Percentiles rank a stretch among this genome's conserved stretches.
phyloP scores from a whole-genome alignment of 2,329 filamentous ascomycete genomes.

The Rhynchosporium agropyri region DNA sequence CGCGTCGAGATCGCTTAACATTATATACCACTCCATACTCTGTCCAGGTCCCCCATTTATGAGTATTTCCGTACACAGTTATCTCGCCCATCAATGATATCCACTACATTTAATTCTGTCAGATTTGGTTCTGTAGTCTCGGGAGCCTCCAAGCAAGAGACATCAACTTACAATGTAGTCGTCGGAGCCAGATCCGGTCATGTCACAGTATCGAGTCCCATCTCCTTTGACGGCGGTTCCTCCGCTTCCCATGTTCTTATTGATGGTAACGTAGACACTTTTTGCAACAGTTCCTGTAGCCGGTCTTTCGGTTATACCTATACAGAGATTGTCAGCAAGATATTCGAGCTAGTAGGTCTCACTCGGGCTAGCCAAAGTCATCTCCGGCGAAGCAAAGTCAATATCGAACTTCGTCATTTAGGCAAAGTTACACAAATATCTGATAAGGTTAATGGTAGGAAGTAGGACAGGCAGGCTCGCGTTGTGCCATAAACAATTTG shows the following conservation, averaged over 20 bases:
- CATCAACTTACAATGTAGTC: constrained; percentile 17
- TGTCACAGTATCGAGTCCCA: constrained; percentile 23
- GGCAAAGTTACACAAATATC: no score
- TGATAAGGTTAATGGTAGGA: no score
- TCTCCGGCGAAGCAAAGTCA: no score
- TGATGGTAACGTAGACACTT: constrained; percentile 11
- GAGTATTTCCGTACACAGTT: constrained; percentile 13
- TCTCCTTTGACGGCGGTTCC: constrained; percentile 18
- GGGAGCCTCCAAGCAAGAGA: background rate
- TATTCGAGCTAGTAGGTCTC: no score
- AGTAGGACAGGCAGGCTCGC: no score
- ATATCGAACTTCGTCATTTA: no score
- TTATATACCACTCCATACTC: constrained; percentile 18
- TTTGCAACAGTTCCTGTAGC: background rate
- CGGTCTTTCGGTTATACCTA: background rate
- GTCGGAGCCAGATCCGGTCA: constrained; percentile 21
- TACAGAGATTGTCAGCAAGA: background rate
- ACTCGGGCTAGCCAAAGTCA: no score
- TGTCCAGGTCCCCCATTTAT: constrained; percentile 13
- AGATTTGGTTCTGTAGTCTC: background rate
- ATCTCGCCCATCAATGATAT: constrained; percentile 17
- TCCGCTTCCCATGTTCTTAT: constrained; percentile 13
- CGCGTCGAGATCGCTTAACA: constrained; percentile 16
- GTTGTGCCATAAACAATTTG: no score
- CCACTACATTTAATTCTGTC: constrained; percentile 5